Evolutionary conservation across 352 stramenopile genomes (phyloP), one percentile per base, ranked within the genome.

Genomic region (Phytophthora litchii): DNA sequence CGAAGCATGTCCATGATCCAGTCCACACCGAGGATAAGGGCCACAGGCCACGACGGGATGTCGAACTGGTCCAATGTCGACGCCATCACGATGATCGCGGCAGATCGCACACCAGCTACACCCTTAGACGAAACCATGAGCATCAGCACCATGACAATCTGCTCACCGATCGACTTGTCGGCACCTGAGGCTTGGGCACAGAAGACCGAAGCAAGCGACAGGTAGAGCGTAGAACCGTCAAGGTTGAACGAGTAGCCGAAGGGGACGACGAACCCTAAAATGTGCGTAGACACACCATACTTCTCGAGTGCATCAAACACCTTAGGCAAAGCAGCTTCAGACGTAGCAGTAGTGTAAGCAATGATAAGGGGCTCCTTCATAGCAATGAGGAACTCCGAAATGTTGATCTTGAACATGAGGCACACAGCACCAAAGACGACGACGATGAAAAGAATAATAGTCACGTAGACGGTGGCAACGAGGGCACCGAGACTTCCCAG

Each of bases 181-280:
- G 72, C 38, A 16, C 61, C 72, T 1, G 78, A 41, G 0, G 78
- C 78, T 52, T 88, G 78, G 0, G 78, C 78, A 25, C 78, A 88
- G 44, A 88, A 88, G 29, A 88, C 64, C 0, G 75, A 50, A 4
- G 61, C 67, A 0, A 88, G 51, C 5, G 78, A 80, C 21, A 85
- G 29, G 67, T 88, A 83, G 12, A 88, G 45, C 0, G 78, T 82
- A 12, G 70, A 78, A 11, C 70, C 78, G 44, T 88, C 78, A 2
- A 85, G 56, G 64, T 88, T 88, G 72, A 88, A 85, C 54, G 78
- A 88, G 64, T 85, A 88, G 23, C 78, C 78, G 46, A 85, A 85
- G 0, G 74, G 74, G 5, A 88, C 75, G 9, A 88, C 78, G 34
- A 88, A 85, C 3, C 70, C 62, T 20, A 67, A 76, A 41, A 88